phyloP scores from a whole-genome alignment of 2,329 filamentous ascomycete species.

The Torrubiella hemipterigena region DNA sequence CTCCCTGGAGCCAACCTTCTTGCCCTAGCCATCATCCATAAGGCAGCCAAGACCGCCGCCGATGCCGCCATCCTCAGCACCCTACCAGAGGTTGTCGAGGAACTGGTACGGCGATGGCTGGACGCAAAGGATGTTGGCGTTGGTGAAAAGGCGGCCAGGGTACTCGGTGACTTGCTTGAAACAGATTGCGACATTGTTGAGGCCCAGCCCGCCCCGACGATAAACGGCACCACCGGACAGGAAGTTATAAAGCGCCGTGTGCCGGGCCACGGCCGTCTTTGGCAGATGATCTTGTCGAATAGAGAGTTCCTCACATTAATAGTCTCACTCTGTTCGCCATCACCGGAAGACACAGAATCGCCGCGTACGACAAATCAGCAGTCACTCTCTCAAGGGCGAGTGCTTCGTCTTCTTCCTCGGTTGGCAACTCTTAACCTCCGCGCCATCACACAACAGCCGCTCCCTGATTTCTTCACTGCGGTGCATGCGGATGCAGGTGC shows the following conservation, averaged over 20 bases:
- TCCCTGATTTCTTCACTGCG: slow-evolving; percentile 20
- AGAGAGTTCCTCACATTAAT: slow-evolving; percentile 33
- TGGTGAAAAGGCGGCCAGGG: slow-evolving; percentile 34
- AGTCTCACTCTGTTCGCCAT: slow-evolving; percentile 4
- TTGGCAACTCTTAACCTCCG: slow-evolving; percentile 34
- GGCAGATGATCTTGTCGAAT: slow-evolving; percentile 35
- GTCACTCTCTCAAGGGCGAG: slow-evolving; percentile 38
- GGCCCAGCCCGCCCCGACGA: slow-evolving; percentile 13
- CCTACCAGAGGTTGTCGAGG: slow-evolving; percentile 34
- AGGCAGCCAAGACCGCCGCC: slow-evolving; percentile 34
- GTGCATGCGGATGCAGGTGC: slow-evolving; percentile 9
- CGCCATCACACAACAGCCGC: slow-evolving; percentile 23
- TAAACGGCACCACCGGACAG: slow-evolving; percentile 16
- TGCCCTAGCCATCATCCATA: slow-evolving; percentile 42
- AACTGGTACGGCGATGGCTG: slow-evolving; percentile 34
- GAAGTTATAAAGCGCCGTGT: slow-evolving; percentile 24
- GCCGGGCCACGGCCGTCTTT: slow-evolving; percentile 39
- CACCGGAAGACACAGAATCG: neutral
- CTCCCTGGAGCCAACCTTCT: slow-evolving; percentile 45
- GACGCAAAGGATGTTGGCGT: slow-evolving; percentile 6
- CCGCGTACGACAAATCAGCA: slow-evolving; percentile 23
- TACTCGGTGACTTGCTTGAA: slow-evolving; percentile 42
- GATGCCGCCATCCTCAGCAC: slow-evolving; percentile 38
- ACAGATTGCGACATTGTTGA: slow-evolving; percentile 34
- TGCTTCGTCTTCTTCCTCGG: slow-evolving; percentile 38